Evolutionary conservation across 2,329 filamentous ascomycete species (phyloP), one percentile per base, ranked within the genome.

Genomic region (Calonectria henricotiae): DNA sequence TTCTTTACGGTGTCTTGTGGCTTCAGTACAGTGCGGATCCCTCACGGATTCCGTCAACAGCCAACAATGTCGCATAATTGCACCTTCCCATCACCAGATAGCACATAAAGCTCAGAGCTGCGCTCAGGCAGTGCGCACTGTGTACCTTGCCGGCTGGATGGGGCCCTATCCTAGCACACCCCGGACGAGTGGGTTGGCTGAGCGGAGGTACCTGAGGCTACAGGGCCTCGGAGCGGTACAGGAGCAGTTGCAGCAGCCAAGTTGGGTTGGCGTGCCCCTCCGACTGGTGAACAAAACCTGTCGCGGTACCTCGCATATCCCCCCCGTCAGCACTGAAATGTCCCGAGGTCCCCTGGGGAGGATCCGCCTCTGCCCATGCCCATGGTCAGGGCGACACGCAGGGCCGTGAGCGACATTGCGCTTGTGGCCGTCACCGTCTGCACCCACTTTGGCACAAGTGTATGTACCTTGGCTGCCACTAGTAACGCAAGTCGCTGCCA

Each of bases 71-170:
- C 63, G 65, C 65, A 60, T 65, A 35, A 62, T 63, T 60, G 27
- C 25, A 58, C 35, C 39, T 65, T 69, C 61, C 68, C 68, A 67
- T 63, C 47, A 62, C 68, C 62, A 67, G 70, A 68, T 62, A 68
- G 55, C 51, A 63, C 66, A 55, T 70, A 70, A 73, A 77, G 73
- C 76, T 78, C 73, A 78, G 73, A 73, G 69, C 74, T 78, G 76
- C 76, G 76, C 76, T 78, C 67, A 68, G 68, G 39, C 43, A 32
- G 25, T 5, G 12, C 67, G 67, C 76, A 78, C 76, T 76, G 76
- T 77, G 69, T 77, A 77, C 74, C 46, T 72, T 37, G 43, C 9
- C 35, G 41, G 39, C 32, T 70, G 44, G 46, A 73, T 67, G 66
- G 69, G 66, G 54, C 73, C 7, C 65, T 68, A 62, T 75, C 67